phyloP scores from a whole-genome alignment of 192 early-diverging fungal species.

The Backusella morwellensis region DNA sequence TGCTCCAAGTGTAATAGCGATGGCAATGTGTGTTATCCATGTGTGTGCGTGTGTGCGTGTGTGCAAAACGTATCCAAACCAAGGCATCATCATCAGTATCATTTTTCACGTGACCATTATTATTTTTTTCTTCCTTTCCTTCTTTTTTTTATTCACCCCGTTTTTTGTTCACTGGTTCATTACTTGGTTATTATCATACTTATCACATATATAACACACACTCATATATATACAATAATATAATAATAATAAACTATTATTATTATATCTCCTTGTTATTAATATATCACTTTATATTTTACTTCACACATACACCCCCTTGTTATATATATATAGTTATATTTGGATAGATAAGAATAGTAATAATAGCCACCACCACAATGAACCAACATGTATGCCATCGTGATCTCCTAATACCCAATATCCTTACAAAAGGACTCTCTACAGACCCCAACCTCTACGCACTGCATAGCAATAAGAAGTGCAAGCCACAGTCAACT shows the following conservation, averaged over 20 bases:
- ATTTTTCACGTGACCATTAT: background rate
- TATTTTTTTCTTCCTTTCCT: background rate
- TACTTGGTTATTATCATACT: background rate
- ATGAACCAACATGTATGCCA: background rate
- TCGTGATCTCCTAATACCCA: conserved; percentile 2
- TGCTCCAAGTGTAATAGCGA: background rate
- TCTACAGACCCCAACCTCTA: conserved; percentile 10
- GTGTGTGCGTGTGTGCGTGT: conserved; percentile 7
- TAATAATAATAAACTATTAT: background rate
- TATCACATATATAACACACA: background rate
- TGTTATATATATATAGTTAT: background rate
- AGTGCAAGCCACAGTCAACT: background rate
- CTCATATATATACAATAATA: background rate
- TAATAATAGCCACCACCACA: background rate
- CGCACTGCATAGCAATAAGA: background rate
- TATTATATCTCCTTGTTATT: background rate
- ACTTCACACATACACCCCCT: background rate
- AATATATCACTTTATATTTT: background rate
- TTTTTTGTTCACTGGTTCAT: conserved; percentile 4
- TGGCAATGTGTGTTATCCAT: background rate
- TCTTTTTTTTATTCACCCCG: conserved; percentile 7
- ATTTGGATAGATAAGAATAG: background rate
- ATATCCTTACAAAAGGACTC: background rate
- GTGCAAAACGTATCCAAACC: background rate
- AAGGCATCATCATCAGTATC: background rate